Base-by-base conservation (phyloP, 306 rosid species). In the Amphicarpaea edgeworthii region DNA sequence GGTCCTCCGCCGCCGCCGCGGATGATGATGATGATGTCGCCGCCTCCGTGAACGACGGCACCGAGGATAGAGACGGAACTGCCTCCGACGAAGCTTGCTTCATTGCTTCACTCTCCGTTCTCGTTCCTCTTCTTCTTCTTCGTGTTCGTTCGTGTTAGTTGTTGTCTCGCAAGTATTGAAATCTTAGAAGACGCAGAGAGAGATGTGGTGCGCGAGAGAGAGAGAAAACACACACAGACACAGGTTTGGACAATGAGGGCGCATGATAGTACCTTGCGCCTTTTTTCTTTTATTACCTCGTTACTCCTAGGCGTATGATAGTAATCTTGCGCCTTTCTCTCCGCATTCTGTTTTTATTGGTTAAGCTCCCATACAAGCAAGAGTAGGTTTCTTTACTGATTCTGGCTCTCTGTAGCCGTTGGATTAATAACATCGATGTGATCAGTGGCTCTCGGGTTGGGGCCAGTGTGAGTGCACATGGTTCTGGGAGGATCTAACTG, bases 31-130 rank as follows among this genome's bases (percentile, higher is more conserved):
- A 86, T 6, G 93, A 83, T 3, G 93, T 77, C 72, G 89, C 86
- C 0, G 85, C 59, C 15, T 92, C 99, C 7, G 84, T 49, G 42
- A 49, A 64, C 8, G 73, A 80, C 6, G 91, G 76, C 50, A 81
- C 81, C 21, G 96, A 81, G 0, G 90, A 74, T 1, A 84, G 87
- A 16, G 98, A 91, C 1, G 96, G 84, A 15, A 96, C 93, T 55
- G 98, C 98, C 88, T 90, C 99, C 0, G 91, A 76, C 47, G 88
- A 76, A 84, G 83, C 83, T 77, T 85, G 96, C 90, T 95, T 96
- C 99, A 96, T 96, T 86, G 80, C 67, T 59, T 23, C 59, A 2
- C 28, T 60, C 26, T 65, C 41, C n/a, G 16, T 60, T 20, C 11
- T 47, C 12, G 11, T 59, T 54, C 19, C 37, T 72, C 21, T 54